These are phyloP conservation scores for Zarea fungicola DNA, from an alignment of 2,329 filamentous ascomycete genomes.

Conservation along the genomic window DNA sequence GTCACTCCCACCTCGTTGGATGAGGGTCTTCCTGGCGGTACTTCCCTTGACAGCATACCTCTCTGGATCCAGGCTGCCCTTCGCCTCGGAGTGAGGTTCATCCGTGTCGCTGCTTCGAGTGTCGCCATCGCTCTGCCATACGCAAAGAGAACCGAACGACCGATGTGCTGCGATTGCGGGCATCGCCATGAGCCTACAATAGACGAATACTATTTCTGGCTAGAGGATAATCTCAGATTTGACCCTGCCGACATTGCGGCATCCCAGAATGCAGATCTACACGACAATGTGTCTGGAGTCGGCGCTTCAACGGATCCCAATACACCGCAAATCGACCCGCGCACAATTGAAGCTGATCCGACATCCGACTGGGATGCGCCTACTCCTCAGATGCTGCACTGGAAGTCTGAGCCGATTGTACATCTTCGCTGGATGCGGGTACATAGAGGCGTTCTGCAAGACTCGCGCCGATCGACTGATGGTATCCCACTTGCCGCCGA, in stretches of 20 bases:
- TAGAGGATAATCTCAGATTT: constrained; percentile 3
- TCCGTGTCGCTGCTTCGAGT: constrained; percentile 8
- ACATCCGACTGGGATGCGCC: constrained; percentile 10
- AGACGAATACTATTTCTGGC: constrained; percentile 12
- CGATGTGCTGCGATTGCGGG: constrained; percentile 1
- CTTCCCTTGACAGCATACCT: constrained; percentile 8
- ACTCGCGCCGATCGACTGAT: constrained; percentile 6
- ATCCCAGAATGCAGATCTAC: constrained; percentile 5
- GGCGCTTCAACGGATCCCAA: background rate
- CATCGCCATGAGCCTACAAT: constrained; percentile 1
- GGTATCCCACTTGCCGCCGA: constrained; percentile 2
- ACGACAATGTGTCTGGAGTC: constrained; percentile 3
- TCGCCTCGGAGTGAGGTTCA: constrained; percentile 7
- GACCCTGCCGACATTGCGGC: background rate
- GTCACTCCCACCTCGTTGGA: background rate
- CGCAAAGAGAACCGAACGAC: background rate
- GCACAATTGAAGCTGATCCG: constrained; percentile 9
- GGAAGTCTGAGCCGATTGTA: background rate
- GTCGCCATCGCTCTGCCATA: constrained; percentile 1
- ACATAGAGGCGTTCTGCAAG: constrained; percentile 5
- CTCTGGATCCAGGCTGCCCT: constrained; percentile 8
- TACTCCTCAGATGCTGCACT: constrained; percentile 3
- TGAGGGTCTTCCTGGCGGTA: background rate
- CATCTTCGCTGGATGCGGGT: constrained; percentile 7
- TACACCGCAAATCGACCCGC: constrained; percentile 6